phyloP scores from a whole-genome alignment of 2,329 filamentous ascomycete genomes.

The Trichoderma sp. region DNA sequence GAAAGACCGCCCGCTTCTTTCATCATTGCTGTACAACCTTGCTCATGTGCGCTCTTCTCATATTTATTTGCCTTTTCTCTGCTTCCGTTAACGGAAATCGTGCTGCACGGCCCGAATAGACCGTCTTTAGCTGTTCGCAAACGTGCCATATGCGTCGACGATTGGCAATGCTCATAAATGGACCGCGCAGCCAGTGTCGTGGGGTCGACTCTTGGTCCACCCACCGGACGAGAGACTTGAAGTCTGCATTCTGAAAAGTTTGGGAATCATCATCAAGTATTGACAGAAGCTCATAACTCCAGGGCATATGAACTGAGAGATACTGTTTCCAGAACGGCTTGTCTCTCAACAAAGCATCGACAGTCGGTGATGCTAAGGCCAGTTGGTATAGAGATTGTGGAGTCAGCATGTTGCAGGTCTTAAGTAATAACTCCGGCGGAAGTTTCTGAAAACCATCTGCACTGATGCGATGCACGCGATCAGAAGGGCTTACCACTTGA shows the following conservation, averaged over 20 bases:
- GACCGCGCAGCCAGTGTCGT: neutral
- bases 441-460: neutral
- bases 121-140: neutral
- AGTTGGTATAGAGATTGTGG: neutral
- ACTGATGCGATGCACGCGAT: neutral
- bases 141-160: constrained; percentile 3
- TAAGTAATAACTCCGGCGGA: neutral
- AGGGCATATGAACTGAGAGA: neutral
- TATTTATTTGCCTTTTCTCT: neutral
- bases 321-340: neutral
- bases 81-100: neutral
- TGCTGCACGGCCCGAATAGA: neutral
- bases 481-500: neutral
- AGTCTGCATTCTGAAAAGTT: neutral
- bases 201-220: neutral
- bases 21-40: neutral
- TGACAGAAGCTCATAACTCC: neutral
- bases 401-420: neutral
- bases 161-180: neutral
- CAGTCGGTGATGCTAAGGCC: neutral
- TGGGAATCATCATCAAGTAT: neutral
- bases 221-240: neutral
- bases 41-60: neutral
- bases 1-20: neutral
- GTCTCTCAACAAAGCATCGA: neutral